A percentile compares a stretch with the other conserved stretches of the same genome.
phyloP scores from a whole-genome alignment of 768 basidiomycete species.

The Lyophyllum semitale region DNA sequence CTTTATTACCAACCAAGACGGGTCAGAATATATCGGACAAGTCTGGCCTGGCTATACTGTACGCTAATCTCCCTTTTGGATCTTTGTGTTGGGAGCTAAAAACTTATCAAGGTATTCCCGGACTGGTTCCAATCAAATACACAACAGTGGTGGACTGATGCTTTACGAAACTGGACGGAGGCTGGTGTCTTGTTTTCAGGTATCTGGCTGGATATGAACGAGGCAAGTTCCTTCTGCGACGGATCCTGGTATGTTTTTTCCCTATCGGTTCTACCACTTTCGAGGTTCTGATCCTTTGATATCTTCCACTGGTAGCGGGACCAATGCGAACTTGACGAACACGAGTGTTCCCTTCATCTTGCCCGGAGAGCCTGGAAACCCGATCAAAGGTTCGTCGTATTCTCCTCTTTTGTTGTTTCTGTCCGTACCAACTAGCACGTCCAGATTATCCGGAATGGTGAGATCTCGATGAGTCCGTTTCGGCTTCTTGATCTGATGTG shows the following conservation, averaged over 20 bases:
- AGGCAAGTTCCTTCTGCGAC: conserved; percentile 64
- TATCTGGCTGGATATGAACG: conserved; percentile 75
- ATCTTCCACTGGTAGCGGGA: conserved; percentile 43
- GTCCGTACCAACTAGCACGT: conserved; percentile 7
- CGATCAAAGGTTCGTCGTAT: conserved; percentile 34
- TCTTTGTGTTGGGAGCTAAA: not conserved
- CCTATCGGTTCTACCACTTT: not conserved
- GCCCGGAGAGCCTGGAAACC: conserved; percentile 56
- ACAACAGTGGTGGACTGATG: conserved; percentile 62
- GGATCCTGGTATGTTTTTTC: conserved; percentile 47
- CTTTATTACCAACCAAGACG: conserved; percentile 77
- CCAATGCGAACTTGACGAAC: conserved; percentile 56
- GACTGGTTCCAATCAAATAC: conserved; percentile 62
- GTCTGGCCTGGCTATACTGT: conserved; percentile 82
- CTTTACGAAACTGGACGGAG: conserved; percentile 54
- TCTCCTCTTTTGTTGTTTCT: conserved; percentile 2
- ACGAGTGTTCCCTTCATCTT: conserved; percentile 56
- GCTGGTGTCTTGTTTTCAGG: conserved; percentile 61
- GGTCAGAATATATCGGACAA: conserved; percentile 69
- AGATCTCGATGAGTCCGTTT: not conserved
- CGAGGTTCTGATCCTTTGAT: conserved; percentile 3
- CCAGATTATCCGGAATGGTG: conserved; percentile 72
- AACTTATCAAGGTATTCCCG: conserved; percentile 47
- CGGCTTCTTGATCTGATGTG: not conserved
- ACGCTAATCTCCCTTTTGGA: conserved; percentile 12